These are phyloP conservation scores for Penicillium canariense DNA, from an alignment of 495 filamentous ascomycete genomes.

Conservation along the genomic window DNA sequence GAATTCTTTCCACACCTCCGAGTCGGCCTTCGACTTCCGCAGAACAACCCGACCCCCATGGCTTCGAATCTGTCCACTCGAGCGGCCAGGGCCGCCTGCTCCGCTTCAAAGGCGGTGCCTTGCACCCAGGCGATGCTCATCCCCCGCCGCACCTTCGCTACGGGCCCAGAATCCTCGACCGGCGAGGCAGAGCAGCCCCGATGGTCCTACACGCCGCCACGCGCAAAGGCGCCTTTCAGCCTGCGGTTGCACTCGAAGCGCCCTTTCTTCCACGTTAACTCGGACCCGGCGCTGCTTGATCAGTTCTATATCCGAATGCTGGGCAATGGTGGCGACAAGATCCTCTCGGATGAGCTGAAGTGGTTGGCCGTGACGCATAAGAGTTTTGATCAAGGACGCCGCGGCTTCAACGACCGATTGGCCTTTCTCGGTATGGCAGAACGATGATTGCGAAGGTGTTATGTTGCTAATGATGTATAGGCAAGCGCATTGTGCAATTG, in stretches of 20 bases:
- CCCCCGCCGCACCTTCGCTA: conserved; percentile 27
- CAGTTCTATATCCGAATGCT: conserved; percentile 69
- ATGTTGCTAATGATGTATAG: conserved; percentile 39
- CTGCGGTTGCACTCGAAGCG: conserved; percentile 45
- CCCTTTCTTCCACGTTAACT: conserved; percentile 64
- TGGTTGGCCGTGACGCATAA: conserved; percentile 98
- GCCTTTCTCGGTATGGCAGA: conserved; percentile 76
- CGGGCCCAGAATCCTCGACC: conserved; percentile 23
- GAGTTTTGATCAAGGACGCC: conserved; percentile 92
- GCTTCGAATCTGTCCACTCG: conserved; percentile 38
- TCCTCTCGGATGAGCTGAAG: conserved; percentile 87
- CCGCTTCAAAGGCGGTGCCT: conserved; percentile 23
- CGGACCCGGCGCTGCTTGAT: conserved; percentile 69
- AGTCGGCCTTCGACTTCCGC: conserved; percentile 8
- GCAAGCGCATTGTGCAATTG: conserved; percentile 75
- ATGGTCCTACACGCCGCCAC: conserved; percentile 78
- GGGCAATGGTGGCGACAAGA: conserved; percentile 62
- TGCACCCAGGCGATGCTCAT: conserved; percentile 16
- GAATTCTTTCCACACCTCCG: conserved; percentile 32
- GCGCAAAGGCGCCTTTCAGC: conserved; percentile 72
- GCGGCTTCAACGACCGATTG: conserved; percentile 91
- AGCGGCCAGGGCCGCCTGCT: conserved; percentile 37
- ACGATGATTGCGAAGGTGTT: background rate
- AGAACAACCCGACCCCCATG: conserved; percentile 29
- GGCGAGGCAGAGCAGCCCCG: conserved; percentile 56